Percentiles rank a stretch among this genome's conserved stretches.
These are phyloP conservation scores for Botrytis sinoallii DNA, from an alignment of 2,329 filamentous ascomycete genomes.

Conservation along the genomic window DNA sequence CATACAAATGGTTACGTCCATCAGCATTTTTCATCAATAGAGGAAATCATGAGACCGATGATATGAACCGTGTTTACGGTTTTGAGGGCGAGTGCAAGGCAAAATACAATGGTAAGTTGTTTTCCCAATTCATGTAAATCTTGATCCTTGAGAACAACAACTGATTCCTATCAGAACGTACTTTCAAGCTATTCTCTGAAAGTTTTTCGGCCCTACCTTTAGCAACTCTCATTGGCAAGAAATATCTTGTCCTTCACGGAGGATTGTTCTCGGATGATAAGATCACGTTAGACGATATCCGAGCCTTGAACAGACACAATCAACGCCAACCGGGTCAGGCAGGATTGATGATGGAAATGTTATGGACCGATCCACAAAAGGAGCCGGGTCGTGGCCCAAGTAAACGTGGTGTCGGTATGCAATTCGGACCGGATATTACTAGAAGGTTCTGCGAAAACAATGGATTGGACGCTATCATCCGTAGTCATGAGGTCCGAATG, in stretches of 20 bases:
- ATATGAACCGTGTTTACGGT: constrained; percentile 98
- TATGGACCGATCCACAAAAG: constrained; percentile 96
- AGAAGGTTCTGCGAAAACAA: constrained; percentile 97
- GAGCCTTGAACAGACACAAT: constrained; percentile 84
- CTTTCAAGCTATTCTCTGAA: constrained; percentile 97
- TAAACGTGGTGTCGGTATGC: constrained; percentile 93
- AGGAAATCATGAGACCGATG: constrained; percentile 97
- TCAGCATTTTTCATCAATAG: constrained; percentile 90
- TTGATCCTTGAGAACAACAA: background rate
- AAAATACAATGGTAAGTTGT: constrained; percentile 83
- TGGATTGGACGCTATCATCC: constrained; percentile 88
- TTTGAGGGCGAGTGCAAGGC: constrained; percentile 98
- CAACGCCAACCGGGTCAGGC: constrained; percentile 91
- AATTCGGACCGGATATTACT: constrained; percentile 95
- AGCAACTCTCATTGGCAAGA: constrained; percentile 85
- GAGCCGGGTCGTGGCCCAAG: constrained; percentile 84
- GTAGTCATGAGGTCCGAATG: constrained; percentile 98
- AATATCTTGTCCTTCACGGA: constrained; percentile 89
- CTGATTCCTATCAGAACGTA: constrained; percentile 43
- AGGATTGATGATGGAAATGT: constrained; percentile 99
- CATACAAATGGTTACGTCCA: constrained; percentile 94
- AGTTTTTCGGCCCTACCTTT: constrained; percentile 93
- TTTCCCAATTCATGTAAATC: constrained; percentile 30
- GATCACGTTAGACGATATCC: constrained; percentile 85
- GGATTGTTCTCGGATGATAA: constrained; percentile 96